Evolutionary conservation across 208 protist genomes (phyloP), one percentile per base, ranked within the genome.

Genomic region (Zelonia costaricensis): DNA sequence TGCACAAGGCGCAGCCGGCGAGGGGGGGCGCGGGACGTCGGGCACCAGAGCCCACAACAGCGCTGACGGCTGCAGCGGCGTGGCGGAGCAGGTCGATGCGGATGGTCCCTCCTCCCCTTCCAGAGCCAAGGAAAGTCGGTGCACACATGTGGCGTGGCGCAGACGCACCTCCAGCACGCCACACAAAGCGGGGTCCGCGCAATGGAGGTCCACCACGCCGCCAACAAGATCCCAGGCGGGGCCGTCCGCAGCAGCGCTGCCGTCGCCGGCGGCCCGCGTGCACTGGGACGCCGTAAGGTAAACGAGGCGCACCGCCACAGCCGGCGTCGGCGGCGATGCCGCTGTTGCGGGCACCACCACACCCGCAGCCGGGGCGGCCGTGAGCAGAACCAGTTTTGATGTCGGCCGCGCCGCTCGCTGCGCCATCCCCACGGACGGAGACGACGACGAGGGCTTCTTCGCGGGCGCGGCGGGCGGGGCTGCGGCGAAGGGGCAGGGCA

Each of bases 1-100:
- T 53, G 47, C 9, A 16, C 13, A 27, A 58, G 53, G 18, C 47
- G 38, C 25, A 43, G 20, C 36, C 15, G 20, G 20, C 42, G 52
- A n/a, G n/a, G n/a, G n/a, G n/a, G n/a, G n/a, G n/a, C n/a, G 7
- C 33, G 33, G 7, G 33, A 38, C 7, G 28, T 72, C 57, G 7
- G 43, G 51, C 8, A 72, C 57, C 45, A 64, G 65, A n/a, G 44
- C 66, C 66, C 66, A 72, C 13, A 72, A 43, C n/a, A 72, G 57
- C 28, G 64, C 49, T 22, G 12, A 13, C 13, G 65, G 65, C 31
- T 28, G 20, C 49, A 40, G 23, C 49, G 7, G 28, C 31, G 49
- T 33, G 9, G 31, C 28, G 15, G 31, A 0, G 31, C 3, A 4
- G 20, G 49, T 28, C 20, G 15, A 9, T 20, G 31, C 52, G 28